Percentiles rank a stretch among this genome's conserved stretches.
Conservation (phyloP, 2,329 filamentous ascomycete genomes). For the Fusarium papillatum region DNA sequence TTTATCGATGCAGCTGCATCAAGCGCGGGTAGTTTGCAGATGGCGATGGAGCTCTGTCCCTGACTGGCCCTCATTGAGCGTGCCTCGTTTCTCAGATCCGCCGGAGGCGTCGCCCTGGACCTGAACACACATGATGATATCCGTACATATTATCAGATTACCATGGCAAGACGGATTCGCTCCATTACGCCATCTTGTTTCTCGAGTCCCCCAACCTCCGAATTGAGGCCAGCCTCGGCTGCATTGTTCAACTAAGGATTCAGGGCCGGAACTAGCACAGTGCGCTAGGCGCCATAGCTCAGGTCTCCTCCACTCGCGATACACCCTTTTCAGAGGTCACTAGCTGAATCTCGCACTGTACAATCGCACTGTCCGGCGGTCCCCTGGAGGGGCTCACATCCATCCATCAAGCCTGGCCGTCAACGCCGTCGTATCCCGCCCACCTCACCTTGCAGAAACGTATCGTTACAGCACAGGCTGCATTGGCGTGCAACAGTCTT, state of each 20-base stretch:
- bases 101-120: not conserved
- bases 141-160: constrained; percentile 18
- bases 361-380: constrained; percentile 27
- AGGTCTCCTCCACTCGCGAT: not conserved
- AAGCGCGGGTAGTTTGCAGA: constrained; percentile 43
- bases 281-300: constrained; percentile 5
- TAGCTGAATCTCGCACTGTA: constrained; percentile 25
- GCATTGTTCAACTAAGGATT: constrained; percentile 22
- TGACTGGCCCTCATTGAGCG: constrained; percentile 21
- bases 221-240: constrained; percentile 34
- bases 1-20: constrained; percentile 36
- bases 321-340: not conserved
- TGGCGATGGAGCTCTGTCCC: constrained; percentile 31
- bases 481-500: constrained; percentile 27
- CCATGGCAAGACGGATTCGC: constrained; percentile 27
- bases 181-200: constrained; percentile 38
- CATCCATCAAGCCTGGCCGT: constrained; percentile 4
- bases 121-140: constrained; percentile 10
- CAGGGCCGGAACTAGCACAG: constrained; percentile 32
- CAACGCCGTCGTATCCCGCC: constrained; percentile 27
- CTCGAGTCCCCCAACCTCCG: constrained; percentile 31
- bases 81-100: not conserved
- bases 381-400: constrained; percentile 17
- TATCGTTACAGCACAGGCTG: constrained; percentile 42
- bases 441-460: constrained; percentile 45